These are phyloP conservation scores for Trichoderma sp. DNA, from an alignment of 2,329 filamentous ascomycete species.

Conservation along the genomic window DNA sequence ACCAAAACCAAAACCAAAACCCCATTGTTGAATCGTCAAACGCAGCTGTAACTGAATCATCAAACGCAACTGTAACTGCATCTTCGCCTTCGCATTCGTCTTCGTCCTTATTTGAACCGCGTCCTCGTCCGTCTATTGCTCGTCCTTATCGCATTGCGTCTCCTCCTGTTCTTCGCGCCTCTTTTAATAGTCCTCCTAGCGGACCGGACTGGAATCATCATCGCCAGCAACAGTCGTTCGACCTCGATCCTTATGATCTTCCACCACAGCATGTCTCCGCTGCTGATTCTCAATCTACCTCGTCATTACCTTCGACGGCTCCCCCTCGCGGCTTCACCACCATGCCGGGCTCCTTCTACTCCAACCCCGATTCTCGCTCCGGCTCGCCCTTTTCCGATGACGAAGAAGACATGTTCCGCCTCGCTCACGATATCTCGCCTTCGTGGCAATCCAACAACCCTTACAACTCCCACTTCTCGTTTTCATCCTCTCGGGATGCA, in stretches of 20 bases:
- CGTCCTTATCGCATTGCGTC: constrained; percentile 1
- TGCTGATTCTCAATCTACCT: background rate
- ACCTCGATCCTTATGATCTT: background rate
- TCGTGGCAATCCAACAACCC: background rate
- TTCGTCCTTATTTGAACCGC: background rate
- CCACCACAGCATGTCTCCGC: background rate
- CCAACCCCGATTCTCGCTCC: background rate
- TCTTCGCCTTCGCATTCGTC: background rate
- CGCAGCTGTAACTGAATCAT: background rate
- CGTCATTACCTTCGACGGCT: constrained; percentile 5
- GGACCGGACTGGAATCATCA: constrained; percentile 1
- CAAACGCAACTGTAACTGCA: background rate
- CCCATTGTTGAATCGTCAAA: constrained; percentile 3
- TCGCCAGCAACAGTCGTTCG: constrained; percentile 1
- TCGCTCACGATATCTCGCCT: background rate
- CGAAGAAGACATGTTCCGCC: constrained; percentile 14
- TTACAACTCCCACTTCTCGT: background rate
- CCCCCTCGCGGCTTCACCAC: background rate
- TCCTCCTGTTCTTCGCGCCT: background rate
- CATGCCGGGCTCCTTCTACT: background rate
- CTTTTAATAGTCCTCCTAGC: background rate
- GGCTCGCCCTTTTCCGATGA: constrained; percentile 8
- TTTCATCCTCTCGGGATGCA: background rate
- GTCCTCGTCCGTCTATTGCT: constrained; percentile 8
- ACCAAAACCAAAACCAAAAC: constrained; percentile 17